These are phyloP conservation scores for Graphilbum ipis-grandicollis DNA, from an alignment of 2,329 filamentous ascomycete species.

Conservation along the genomic window DNA sequence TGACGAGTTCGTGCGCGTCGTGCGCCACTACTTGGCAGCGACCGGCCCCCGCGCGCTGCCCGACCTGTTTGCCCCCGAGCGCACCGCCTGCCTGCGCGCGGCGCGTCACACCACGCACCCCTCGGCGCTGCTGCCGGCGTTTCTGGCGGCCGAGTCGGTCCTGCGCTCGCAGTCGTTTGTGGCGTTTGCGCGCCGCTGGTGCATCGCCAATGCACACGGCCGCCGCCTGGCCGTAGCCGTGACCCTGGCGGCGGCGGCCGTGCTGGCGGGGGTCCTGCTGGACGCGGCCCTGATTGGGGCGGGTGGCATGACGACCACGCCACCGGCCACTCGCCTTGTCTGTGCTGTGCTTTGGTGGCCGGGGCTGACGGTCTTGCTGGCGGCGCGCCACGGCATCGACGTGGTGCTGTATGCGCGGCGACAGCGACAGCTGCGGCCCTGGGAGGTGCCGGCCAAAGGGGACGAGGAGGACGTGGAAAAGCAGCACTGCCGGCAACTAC, in stretches of 20 bases:
- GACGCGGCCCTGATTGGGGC: slow-evolving; percentile 17
- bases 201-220: slow-evolving; percentile 20
- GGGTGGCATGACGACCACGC: no score
- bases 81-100: slow-evolving; percentile 20
- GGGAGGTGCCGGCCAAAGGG: slow-evolving; percentile 16
- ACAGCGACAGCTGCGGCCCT: slow-evolving; percentile 19
- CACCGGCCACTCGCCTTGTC: slow-evolving; percentile 10
- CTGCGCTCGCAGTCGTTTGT: slow-evolving; percentile 21
- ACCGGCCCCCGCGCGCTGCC: slow-evolving; percentile 16
- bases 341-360: slow-evolving; percentile 18
- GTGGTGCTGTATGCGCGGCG: slow-evolving; percentile 16
- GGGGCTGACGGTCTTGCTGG: slow-evolving; percentile 16
- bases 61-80: slow-evolving; percentile 19
- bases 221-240: slow-evolving; percentile 16
- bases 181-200: slow-evolving; percentile 20
- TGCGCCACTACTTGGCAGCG: slow-evolving; percentile 20
- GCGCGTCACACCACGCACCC: slow-evolving; percentile 25
- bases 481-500: not conserved
- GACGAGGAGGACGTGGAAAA: slow-evolving; percentile 6
- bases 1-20: slow-evolving; percentile 19
- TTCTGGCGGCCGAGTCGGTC: slow-evolving; percentile 18
- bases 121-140: slow-evolving; percentile 22
- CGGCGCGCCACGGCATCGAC: slow-evolving; percentile 20
- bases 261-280: slow-evolving; percentile 13
- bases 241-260: slow-evolving; percentile 9